Percentiles rank a stretch among this genome's conserved stretches.
Conservation (phyloP, 306 rosid genomes). For the Rosa lucieae region DNA sequence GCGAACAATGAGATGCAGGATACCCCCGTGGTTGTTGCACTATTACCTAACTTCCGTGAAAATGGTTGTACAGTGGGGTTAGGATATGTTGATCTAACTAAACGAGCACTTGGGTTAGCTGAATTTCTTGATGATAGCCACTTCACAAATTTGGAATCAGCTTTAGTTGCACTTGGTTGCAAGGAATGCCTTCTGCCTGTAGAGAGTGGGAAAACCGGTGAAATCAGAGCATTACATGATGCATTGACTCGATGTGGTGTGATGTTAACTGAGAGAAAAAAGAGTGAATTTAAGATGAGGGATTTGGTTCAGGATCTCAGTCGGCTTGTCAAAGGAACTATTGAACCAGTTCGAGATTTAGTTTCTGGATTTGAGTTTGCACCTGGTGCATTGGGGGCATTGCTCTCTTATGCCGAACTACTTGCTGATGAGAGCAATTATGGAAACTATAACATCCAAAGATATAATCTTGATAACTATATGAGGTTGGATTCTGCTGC, state of each 20-base stretch:
- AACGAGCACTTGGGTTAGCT: slow-evolving; percentile 80
- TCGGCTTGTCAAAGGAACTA: slow-evolving; percentile 91
- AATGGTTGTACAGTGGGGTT: slow-evolving; percentile 83
- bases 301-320: slow-evolving; percentile 90
- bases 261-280: slow-evolving; percentile 91
- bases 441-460: slow-evolving; percentile 68
- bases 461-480: slow-evolving; percentile 72
- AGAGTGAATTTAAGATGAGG: slow-evolving; percentile 79
- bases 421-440: slow-evolving; percentile 91
- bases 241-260: slow-evolving; percentile 77
- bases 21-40: slow-evolving; percentile 76
- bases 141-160: slow-evolving; percentile 86
- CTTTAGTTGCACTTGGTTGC: slow-evolving; percentile 93
- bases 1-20: slow-evolving; percentile 99
- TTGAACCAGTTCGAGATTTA: slow-evolving; percentile 85
- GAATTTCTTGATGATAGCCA: slow-evolving; percentile 93
- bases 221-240: slow-evolving; percentile 59
- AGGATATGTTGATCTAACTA: slow-evolving; percentile 80
- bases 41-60: slow-evolving; percentile 65
- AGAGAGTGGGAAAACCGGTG: slow-evolving; percentile 63
- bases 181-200: slow-evolving; percentile 85
- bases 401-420: slow-evolving; percentile 81
- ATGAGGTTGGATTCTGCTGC: slow-evolving; percentile 98
- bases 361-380: slow-evolving; percentile 88
- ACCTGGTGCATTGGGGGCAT: slow-evolving; percentile 83